Percentiles rank a stretch among this genome's conserved stretches.
These are phyloP conservation scores for Pichia cephalocereana DNA, from an alignment of 805 yeast genomes.

Conservation along the genomic window DNA sequence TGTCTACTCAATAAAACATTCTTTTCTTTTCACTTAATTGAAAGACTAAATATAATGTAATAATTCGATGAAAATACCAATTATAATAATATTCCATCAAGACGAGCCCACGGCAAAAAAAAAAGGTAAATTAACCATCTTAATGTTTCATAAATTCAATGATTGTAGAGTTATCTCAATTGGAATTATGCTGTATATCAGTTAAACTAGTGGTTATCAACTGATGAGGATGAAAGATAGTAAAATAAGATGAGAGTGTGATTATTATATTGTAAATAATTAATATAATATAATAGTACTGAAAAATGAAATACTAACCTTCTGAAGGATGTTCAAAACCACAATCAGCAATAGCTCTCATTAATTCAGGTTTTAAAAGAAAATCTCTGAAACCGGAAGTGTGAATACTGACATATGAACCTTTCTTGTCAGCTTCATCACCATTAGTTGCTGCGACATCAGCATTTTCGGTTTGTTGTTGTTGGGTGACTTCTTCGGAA, in stretches of 20 bases:
- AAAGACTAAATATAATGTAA: too few species aligned
- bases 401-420: conserved; percentile 96
- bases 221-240: neutral
- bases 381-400: conserved; percentile 98
- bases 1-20: too few species aligned
- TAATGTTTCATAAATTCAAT: too few species aligned
- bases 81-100: too few species aligned
- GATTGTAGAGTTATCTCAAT: too few species aligned
- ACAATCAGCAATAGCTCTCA: conserved; percentile 97
- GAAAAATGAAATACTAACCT: conserved; percentile 51
- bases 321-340: conserved; percentile 99
- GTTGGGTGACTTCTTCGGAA: conserved; percentile 77
- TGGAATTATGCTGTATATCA: too few species aligned
- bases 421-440: conserved; percentile 73
- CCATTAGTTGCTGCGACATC: conserved; percentile 20
- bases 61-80: too few species aligned
- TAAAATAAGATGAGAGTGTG: neutral
- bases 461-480: conserved; percentile 30
- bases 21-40: too few species aligned
- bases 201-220: neutral
- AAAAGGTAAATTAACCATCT: too few species aligned
- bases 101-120: too few species aligned
- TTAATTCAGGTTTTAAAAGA: conserved; percentile 88
- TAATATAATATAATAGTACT: too few species aligned
- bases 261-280: too few species aligned